phyloP scores from a whole-genome alignment of 148 eudicot genomes.

The Rhododendron ovatum region DNA sequence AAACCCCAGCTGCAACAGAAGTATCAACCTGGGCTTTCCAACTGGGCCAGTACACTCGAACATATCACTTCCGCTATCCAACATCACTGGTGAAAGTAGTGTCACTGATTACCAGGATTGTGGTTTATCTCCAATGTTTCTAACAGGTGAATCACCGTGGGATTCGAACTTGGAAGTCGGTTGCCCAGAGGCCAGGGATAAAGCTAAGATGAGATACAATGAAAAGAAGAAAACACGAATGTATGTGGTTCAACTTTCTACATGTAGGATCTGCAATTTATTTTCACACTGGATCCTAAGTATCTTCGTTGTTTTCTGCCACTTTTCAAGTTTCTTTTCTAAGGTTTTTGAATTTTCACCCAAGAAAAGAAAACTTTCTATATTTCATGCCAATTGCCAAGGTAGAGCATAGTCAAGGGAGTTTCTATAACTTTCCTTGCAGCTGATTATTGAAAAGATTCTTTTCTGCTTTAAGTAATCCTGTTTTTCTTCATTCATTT shows the following conservation, averaged over 20 bases:
- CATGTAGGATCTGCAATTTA: neutral
- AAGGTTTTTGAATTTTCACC: neutral
- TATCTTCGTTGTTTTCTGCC: neutral
- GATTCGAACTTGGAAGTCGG: conserved; percentile 38
- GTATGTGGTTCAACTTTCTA: conserved; percentile 21
- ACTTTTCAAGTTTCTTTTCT: neutral
- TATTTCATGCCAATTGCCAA: neutral
- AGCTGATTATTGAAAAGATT: neutral
- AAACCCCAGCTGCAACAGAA: conserved; percentile 30
- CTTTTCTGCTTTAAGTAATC: neutral
- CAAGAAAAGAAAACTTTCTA: neutral
- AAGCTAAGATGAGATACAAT: conserved; percentile 69
- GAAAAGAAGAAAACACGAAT: conserved; percentile 65
- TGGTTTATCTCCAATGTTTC: conserved; percentile 40
- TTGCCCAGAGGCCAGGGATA: conserved; percentile 47
- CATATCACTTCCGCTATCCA: conserved; percentile 39
- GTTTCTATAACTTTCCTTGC: neutral
- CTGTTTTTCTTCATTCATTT: neutral
- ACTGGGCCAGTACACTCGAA: conserved; percentile 24
- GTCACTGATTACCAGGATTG: conserved; percentile 56
- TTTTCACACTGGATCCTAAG: neutral
- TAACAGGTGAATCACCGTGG: conserved; percentile 48
- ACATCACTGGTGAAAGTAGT: conserved; percentile 44
- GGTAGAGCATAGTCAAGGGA: neutral
- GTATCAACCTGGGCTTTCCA: conserved; percentile 24